Evolutionary conservation across 2,329 filamentous ascomycete genomes (phyloP).

Genomic region (Hymenoscyphus infarciens): DNA sequence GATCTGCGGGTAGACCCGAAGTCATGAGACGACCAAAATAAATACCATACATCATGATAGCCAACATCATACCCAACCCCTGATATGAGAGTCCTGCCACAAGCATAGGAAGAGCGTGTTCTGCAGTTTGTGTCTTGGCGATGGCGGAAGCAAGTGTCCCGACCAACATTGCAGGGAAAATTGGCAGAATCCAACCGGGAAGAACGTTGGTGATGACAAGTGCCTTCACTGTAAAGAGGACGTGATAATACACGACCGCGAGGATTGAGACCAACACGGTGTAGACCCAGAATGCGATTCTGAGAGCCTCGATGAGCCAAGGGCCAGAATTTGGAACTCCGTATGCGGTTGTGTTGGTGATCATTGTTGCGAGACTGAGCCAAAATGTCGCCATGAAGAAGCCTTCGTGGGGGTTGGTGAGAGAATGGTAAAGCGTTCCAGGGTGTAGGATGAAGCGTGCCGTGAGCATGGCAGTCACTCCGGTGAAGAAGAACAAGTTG

Average conservation of each 20-base stretch:
- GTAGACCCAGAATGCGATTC: constrained; percentile 68
- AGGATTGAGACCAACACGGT: constrained; percentile 54
- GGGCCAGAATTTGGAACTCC: constrained; percentile 53
- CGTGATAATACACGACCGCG: constrained; percentile 64
- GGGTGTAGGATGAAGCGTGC: constrained; percentile 60
- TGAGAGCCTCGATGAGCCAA: constrained; percentile 55
- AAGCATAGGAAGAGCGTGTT: constrained; percentile 57
- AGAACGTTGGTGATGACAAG: constrained; percentile 63
- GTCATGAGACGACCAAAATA: constrained; percentile 65
- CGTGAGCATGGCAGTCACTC: constrained; percentile 51
- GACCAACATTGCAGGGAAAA: constrained; percentile 70
- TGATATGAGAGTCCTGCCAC: constrained; percentile 65
- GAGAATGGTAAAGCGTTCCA: constrained; percentile 49
- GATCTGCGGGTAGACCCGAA: constrained; percentile 54
- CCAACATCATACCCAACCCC: constrained; percentile 63
- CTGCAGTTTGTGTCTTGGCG: constrained; percentile 54
- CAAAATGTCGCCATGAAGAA: constrained; percentile 72
- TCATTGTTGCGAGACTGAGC: constrained; percentile 63
- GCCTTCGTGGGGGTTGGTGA: constrained; percentile 63
- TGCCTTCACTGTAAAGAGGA: constrained; percentile 54
- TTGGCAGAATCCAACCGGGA: constrained; percentile 69
- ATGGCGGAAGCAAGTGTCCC: constrained; percentile 69
- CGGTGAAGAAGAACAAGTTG: constrained; percentile 62
- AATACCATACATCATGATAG: constrained; percentile 67
- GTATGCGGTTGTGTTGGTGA: constrained; percentile 64